Evolutionary conservation across 208 protist species (phyloP), one percentile per base, ranked within the genome.

Genomic region (Trichomonas gallinae): DNA sequence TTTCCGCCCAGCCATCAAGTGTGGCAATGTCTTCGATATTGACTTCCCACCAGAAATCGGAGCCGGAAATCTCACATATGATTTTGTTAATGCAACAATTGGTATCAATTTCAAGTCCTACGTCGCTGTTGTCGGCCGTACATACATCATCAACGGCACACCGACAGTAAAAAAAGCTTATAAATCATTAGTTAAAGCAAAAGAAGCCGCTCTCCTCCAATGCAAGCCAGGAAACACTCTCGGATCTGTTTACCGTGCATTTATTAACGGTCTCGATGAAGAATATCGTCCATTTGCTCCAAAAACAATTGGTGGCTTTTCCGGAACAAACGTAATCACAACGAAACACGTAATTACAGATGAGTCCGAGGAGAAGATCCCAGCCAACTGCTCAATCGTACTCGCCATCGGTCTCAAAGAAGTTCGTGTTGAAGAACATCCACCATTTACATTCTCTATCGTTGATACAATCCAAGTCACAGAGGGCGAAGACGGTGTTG

Each of bases 71-170:
- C 42, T 93, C n/a, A 46, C 38, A 17, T 44, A 42, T 21, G 38
- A 44, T 89, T 34, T 15, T 8, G 44, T 93, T 51, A 48, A 17
- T 38, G 40, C 87, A 34, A 93, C 87, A 38, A 51, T 93, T 36
- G 40, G 44, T 93, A 38, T 93, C n/a, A 48, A 44, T 34, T 93
- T 93, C n/a, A 93, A 93, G 44, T 93, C 87, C 44, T 93, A 93
- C 46, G 15, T 48, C 45, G 87, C 40, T 38, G 15, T 34, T 15
- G 31, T 51, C 31, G 87, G 87, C 13, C 23, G 87, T 10, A 93
- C 87, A 15, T 93, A 93, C 45, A 42, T 93, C 11, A 51, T 93
- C 46, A 93, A 93, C 46, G 26, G 13, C 17, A 51, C 87, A 13
- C 17, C 44, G 15, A 8, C 34, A 38, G 40, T 48, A 0, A 93